These are phyloP conservation scores for Fusarium devonianum DNA, from an alignment of 2,329 filamentous ascomycete genomes.

Conservation along the genomic window DNA sequence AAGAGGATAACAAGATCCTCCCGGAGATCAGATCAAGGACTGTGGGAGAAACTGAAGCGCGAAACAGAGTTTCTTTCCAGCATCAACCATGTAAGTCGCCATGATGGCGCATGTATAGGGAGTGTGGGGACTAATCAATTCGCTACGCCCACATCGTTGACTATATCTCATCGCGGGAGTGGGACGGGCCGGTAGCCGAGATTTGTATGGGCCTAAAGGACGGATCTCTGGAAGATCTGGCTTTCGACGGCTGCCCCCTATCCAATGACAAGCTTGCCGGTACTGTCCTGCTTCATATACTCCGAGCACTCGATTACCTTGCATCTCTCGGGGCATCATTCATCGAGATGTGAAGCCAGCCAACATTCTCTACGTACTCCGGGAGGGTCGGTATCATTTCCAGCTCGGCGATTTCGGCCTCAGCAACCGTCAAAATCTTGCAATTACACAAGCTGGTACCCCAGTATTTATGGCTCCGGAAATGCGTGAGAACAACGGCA, in stretches of 20 bases:
- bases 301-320: constrained; percentile 34
- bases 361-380: constrained; percentile 28
- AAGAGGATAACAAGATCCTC: background rate
- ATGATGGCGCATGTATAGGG: too few relatives aligned
- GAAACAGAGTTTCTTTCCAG: background rate
- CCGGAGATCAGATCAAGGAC: background rate
- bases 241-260: background rate
- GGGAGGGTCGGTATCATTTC: background rate
- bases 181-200: background rate
- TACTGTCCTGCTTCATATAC: constrained; percentile 27
- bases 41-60: background rate
- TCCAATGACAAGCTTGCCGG: background rate
- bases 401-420: constrained; percentile 16
- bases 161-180: constrained; percentile 7
- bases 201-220: constrained; percentile 30
- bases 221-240: constrained; percentile 10
- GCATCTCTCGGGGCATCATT: constrained; percentile 16
- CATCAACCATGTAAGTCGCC: background rate
- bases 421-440: background rate
- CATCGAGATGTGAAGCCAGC: constrained; percentile 37
- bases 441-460: background rate
- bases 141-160: constrained; percentile 13
- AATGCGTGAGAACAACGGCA: background rate
- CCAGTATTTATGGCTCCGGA: constrained; percentile 32
- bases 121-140: too few relatives aligned